These are phyloP conservation scores for Aristolochia californica DNA, from an alignment of 164 flowering plant species.

Conservation along the genomic window DNA sequence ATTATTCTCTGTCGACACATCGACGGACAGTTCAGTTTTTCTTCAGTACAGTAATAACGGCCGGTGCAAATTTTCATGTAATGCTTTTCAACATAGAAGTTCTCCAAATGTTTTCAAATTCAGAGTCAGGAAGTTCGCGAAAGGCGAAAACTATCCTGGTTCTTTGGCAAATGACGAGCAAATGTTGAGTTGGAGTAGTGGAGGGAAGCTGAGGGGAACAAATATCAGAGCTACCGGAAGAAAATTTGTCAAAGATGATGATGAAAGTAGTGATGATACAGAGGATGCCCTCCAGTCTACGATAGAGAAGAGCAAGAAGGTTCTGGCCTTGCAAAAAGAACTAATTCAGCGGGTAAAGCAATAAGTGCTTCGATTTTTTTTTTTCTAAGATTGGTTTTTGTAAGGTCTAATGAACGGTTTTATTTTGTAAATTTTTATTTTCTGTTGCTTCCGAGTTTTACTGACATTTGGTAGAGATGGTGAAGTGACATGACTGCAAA, in stretches of 20 bases:
- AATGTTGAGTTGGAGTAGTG: slow-evolving; percentile 9
- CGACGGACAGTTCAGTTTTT: slow-evolving; percentile 22
- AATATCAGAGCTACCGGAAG: slow-evolving; percentile 19
- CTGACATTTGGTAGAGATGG: no score
- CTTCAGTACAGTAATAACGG: slow-evolving; percentile 10
- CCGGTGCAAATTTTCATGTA: slow-evolving; percentile 16
- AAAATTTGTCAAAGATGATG: slow-evolving; percentile 22
- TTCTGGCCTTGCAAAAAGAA: slow-evolving; percentile 68
- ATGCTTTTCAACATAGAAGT: slow-evolving; percentile 14
- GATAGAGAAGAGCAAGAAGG: slow-evolving; percentile 81
- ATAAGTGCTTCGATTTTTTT: neutral
- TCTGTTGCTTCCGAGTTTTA: no score
- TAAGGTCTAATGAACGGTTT: no score
- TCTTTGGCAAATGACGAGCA: slow-evolving; percentile 12
- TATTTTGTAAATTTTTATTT: no score
- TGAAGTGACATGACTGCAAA: no score
- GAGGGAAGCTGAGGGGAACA: slow-evolving; percentile 18
- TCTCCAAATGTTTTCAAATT: slow-evolving; percentile 7
- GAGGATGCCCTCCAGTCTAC: slow-evolving; percentile 60
- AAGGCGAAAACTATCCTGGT: slow-evolving; percentile 7
- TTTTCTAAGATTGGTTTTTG: no score
- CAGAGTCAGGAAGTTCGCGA: slow-evolving; percentile 4
- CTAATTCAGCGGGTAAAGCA: slow-evolving; percentile 59
- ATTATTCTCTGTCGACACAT: slow-evolving; percentile 19
- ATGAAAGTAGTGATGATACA: slow-evolving; percentile 16